Evolutionary conservation across 148 eudicot genomes (phyloP).

Genomic region (Rhododendron ferrugineum): DNA sequence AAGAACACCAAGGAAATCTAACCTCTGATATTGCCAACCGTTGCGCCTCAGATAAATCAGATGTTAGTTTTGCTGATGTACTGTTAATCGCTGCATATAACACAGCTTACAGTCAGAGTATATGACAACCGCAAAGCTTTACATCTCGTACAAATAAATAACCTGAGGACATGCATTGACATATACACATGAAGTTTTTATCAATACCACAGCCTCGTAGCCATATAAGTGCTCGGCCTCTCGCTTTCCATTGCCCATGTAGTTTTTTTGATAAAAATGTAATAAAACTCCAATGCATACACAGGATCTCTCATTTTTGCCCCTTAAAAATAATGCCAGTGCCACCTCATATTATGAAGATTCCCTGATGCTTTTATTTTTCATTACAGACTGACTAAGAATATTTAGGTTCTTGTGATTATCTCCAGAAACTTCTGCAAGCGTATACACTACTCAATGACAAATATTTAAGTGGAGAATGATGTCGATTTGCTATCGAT

Average conservation of each 20-base stretch:
- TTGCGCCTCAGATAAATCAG: conserved; percentile 40
- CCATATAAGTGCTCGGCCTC: not conserved
- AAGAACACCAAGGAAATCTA: conserved; percentile 8
- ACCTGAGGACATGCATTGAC: not conserved
- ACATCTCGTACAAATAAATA: not conserved
- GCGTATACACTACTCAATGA: not conserved
- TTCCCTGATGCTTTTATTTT: not conserved
- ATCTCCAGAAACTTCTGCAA: not conserved
- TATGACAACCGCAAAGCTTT: not conserved
- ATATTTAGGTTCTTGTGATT: not conserved
- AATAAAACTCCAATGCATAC: not conserved
- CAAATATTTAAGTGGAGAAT: not conserved
- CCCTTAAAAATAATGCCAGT: not conserved
- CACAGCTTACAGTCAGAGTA: conserved; percentile 7
- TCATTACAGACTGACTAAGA: not conserved
- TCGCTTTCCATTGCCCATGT: not conserved
- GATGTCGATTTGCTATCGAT: not conserved
- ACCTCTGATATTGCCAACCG: conserved; percentile 52
- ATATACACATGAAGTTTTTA: not conserved
- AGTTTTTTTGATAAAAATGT: not conserved
- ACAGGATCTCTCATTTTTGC: not conserved
- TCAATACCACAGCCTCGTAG: not conserved
- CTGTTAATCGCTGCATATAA: conserved; percentile 39
- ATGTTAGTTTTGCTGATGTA: conserved; percentile 26
- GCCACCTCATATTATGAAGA: not conserved